These are phyloP conservation scores for Ceratopteris richardii DNA, from an alignment of 75 land plant genomes.

Conservation along the genomic window DNA sequence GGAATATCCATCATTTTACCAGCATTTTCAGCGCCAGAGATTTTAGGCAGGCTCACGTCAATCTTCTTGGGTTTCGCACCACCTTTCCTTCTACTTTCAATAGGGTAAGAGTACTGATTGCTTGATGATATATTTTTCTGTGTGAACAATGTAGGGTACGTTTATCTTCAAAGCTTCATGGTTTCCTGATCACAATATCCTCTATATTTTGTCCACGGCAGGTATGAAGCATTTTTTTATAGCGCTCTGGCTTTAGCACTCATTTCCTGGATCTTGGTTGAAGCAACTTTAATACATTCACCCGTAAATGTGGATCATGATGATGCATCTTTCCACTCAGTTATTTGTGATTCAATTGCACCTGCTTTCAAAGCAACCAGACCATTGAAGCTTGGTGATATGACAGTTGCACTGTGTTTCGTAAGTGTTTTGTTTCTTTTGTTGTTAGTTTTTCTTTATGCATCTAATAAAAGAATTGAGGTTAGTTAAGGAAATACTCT, in stretches of 20 bases:
- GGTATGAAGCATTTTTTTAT: slow-evolving; percentile 92
- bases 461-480: background rate
- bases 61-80: slow-evolving; percentile 93
- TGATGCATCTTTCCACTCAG: background rate
- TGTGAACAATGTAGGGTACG: too few relatives aligned
- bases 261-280: slow-evolving; percentile 76
- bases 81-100: slow-evolving; percentile 77
- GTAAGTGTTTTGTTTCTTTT: slow-evolving; percentile 17
- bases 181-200: too few relatives aligned
- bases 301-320: slow-evolving; percentile 7
- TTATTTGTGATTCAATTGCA: background rate
- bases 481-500: too few relatives aligned
- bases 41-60: slow-evolving; percentile 64
- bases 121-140: too few relatives aligned
- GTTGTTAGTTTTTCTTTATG: slow-evolving; percentile 3
- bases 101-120: slow-evolving; percentile 49
- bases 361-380: slow-evolving; percentile 12
- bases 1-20: slow-evolving; percentile 69
- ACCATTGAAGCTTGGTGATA: slow-evolving; percentile 42
- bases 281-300: slow-evolving; percentile 38
- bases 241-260: slow-evolving; percentile 63
- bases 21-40: slow-evolving; percentile 44
- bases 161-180: too few relatives aligned
- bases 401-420: slow-evolving; percentile 29
- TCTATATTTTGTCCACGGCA: slow-evolving; percentile 13